Conservation (phyloP, 2,329 filamentous ascomycete species). For the Cercospora beticola region DNA sequence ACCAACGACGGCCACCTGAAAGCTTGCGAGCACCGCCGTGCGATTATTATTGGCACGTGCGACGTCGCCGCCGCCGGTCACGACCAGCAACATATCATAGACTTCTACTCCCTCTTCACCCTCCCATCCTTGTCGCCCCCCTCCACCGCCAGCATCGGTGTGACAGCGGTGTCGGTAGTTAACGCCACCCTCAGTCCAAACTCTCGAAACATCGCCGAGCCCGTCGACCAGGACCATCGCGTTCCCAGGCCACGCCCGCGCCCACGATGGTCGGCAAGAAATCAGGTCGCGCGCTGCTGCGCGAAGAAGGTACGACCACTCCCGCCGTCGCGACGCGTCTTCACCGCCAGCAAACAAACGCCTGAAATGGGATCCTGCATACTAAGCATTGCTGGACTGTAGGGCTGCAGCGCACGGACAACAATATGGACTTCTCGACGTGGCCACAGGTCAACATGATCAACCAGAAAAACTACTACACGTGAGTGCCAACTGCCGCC, state of each 20-base stretch:
- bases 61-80: neutral
- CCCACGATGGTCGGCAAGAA: slow-evolving; percentile 63
- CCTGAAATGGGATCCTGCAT: slow-evolving; percentile 27
- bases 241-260: neutral
- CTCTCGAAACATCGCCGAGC: neutral
- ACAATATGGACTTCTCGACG: slow-evolving; percentile 92
- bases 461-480: slow-evolving; percentile 99
- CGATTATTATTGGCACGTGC: neutral
- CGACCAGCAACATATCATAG: neutral
- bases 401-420: slow-evolving; percentile 96
- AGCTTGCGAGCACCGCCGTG: neutral
- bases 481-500: slow-evolving; percentile 56
- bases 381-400: slow-evolving; percentile 24
- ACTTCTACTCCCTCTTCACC: neutral
- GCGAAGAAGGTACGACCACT: slow-evolving; percentile 55
- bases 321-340: slow-evolving; percentile 12
- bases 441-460: slow-evolving; percentile 93
- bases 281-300: slow-evolving; percentile 60
- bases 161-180: neutral
- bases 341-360: slow-evolving; percentile 22
- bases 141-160: neutral
- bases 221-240: neutral
- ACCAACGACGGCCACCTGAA: neutral
- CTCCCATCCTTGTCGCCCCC: neutral
- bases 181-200: slow-evolving; percentile 6